Evolutionary conservation across 2,329 filamentous ascomycete genomes (phyloP).

Genomic region (Trichoderma breve): DNA sequence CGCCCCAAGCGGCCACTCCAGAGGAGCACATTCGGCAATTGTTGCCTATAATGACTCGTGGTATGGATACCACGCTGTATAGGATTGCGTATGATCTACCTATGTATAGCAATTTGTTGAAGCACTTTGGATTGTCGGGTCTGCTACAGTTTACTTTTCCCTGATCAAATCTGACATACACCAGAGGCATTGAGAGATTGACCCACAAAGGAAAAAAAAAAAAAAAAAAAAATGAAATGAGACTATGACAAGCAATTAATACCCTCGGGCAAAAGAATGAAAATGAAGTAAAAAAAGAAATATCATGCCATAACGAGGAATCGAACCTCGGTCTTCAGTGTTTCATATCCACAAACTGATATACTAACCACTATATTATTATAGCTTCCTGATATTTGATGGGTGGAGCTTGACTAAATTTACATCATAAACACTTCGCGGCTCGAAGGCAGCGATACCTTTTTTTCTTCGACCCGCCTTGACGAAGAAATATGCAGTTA

Average conservation of each 20-base stretch:
- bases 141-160: background rate
- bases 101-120: background rate
- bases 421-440: background rate
- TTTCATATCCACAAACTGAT: conserved; percentile 31
- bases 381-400: conserved; percentile 14
- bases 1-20: background rate
- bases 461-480: background rate
- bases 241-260: background rate
- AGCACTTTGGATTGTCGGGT: background rate
- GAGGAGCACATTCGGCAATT: background rate
- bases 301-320: conserved; percentile 28
- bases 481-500: background rate
- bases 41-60: background rate
- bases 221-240: background rate
- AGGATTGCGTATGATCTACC: background rate
- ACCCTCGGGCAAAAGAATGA: background rate
- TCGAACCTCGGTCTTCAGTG: conserved; percentile 35
- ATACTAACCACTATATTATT: conserved; percentile 33
- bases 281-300: background rate
- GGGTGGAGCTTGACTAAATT: background rate
- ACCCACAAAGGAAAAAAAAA: background rate
- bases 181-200: background rate
- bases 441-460: background rate
- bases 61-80: background rate
- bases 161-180: background rate